Conservation (phyloP, 73 alveolate species). For the Paramecium octaurelia region DNA sequence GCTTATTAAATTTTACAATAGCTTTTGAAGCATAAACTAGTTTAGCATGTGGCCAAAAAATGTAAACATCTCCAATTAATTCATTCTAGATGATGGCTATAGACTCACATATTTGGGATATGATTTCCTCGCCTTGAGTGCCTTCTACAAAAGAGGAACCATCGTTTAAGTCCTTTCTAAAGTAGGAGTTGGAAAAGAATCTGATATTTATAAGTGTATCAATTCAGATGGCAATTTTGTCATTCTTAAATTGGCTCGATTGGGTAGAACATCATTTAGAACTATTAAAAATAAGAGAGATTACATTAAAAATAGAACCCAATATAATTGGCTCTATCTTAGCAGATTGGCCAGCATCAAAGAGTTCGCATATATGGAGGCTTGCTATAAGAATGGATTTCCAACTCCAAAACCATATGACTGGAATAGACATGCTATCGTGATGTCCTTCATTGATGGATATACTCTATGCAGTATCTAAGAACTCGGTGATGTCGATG, state of each 20-base stretch:
- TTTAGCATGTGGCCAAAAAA: conserved; percentile 77
- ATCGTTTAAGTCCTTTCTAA: conserved; percentile 83
- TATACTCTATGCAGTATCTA: conserved; percentile 31
- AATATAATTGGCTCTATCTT: conserved; percentile 94
- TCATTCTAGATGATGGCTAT: conserved; percentile 86
- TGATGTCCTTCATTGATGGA: conserved; percentile 54
- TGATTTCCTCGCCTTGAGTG: conserved; percentile 77
- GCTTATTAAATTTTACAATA: conserved; percentile 82
- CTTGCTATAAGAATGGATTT: conserved; percentile 52
- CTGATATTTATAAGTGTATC: conserved; percentile 92
- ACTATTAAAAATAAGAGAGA: conserved; percentile 95
- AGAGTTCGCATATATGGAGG: conserved; percentile 95
- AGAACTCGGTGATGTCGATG: conserved; percentile 39
- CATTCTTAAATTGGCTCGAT: conserved; percentile 85
- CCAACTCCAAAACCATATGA: conserved; percentile 55
- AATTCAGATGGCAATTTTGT: conserved; percentile 71
- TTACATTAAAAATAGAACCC: conserved; percentile 85
- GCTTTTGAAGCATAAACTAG: conserved; percentile 90
- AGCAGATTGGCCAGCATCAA: conserved; percentile 94
- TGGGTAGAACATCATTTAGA: conserved; percentile 96
- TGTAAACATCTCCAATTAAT: background rate
- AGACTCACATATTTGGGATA: conserved; percentile 93
- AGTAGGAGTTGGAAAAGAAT: conserved; percentile 98
- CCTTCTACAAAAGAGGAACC: conserved; percentile 79
- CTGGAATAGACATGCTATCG: conserved; percentile 62